phyloP scores from a whole-genome alignment of 2,329 filamentous ascomycete species.

The Nigrograna mackinnonii region DNA sequence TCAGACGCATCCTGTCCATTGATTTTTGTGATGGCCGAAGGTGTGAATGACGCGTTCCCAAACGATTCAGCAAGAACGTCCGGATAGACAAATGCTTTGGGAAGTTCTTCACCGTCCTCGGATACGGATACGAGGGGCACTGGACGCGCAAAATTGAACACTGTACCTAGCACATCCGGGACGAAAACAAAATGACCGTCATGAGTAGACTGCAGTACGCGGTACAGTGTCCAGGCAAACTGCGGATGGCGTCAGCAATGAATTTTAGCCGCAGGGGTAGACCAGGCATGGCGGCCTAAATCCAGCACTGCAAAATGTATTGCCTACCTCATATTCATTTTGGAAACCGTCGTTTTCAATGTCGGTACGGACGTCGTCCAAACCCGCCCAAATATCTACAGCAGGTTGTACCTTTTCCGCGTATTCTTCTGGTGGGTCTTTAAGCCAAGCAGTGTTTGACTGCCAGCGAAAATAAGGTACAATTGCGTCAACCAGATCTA shows the following conservation, averaged over 20 bases:
- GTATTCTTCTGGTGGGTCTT: conserved; percentile 51
- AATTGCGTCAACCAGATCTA: conserved; percentile 46
- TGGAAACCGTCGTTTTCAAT: conserved; percentile 39
- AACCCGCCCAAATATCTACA: conserved; percentile 45
- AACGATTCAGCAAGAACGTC: conserved; percentile 49
- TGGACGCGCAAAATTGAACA: conserved; percentile 56
- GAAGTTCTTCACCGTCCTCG: conserved; percentile 52
- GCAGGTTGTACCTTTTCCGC: conserved; percentile 48
- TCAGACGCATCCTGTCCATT: conserved; percentile 59
- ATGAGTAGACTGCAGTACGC: conserved; percentile 57
- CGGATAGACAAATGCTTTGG: conserved; percentile 59
- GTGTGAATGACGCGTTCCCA: conserved; percentile 44
- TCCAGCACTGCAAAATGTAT: neutral
- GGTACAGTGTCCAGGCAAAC: conserved; percentile 37
- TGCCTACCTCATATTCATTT: conserved; percentile 45
- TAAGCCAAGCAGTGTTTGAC: conserved; percentile 48
- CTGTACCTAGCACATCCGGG: conserved; percentile 55
- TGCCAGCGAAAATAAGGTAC: conserved; percentile 52
- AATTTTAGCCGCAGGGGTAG: no score
- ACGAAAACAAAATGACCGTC: conserved; percentile 67
- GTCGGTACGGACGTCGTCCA: conserved; percentile 43
- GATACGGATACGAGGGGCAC: conserved; percentile 64
- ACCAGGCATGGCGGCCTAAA: no score
- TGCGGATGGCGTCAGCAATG: conserved; percentile 5
- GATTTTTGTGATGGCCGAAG: conserved; percentile 58